Evolutionary conservation across 345 rosid genomes (phyloP), one percentile per base, ranked within the genome.

Genomic region (Citrus trifoliata): DNA sequence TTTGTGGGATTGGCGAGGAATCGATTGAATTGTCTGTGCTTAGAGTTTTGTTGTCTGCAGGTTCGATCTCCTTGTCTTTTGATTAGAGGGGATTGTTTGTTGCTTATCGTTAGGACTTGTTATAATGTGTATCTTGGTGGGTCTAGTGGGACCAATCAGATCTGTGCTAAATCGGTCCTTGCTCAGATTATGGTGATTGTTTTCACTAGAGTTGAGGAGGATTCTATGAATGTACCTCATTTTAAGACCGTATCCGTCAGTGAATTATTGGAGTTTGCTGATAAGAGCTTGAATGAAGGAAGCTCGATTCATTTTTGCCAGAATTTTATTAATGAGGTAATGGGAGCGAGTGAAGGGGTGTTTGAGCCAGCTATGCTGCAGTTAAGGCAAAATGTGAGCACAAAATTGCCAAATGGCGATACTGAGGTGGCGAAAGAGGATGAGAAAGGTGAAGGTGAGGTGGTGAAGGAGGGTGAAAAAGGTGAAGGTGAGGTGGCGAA

Each of bases 91-190:
- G 96, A 95, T 79, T 91, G 88, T 53, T 82, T 95, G 85, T 86
- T 92, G 74, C 89, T 84, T 42, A 76, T 95, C 14, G 95, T 95
- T 63, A 83, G 90, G 84, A 95, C 98, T 70, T 95, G 99, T 79
- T 95, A 93, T 79, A 93, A 95, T 80, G 92, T 92, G 58, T 95
- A 95, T 84, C 86, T 95, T 46, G 90, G 98, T 32, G 96, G 99
- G 46, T 78, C 84, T 51, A 95, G 71, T 37, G 96, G 96, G 59
- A 92, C 99, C 83, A 92, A 90, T 79, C 99, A 95, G 93, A 92
- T 91, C 92, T 95, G 97, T 76, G 97, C 98, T 28, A 95, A 95
- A 87, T 85, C 96, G 0, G 97, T 93, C 13, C 87, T 95, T 64
- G 99, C 97, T 16, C 99, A 93, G 88, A 91, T 95, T 70, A 80